phyloP scores from a whole-genome alignment of 2,329 filamentous ascomycete species.

The Xylariaceae sp. region DNA sequence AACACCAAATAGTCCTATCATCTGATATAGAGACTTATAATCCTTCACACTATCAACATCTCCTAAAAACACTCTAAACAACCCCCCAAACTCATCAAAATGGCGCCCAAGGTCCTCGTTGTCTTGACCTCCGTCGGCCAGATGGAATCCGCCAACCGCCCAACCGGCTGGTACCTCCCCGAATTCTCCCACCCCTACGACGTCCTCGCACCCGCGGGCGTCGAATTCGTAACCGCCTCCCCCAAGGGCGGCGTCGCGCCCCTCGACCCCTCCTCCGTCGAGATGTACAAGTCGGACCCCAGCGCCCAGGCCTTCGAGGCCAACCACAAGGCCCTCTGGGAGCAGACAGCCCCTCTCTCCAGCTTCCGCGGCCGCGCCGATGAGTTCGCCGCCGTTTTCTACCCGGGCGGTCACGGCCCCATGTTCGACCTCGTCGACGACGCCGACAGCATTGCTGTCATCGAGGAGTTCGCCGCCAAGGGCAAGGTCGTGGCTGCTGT shows the following conservation, averaged over 20 bases:
- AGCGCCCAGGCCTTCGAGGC: conserved; percentile 50
- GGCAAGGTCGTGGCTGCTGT: conserved; percentile 62
- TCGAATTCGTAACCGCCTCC: conserved; percentile 54
- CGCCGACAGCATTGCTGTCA: conserved; percentile 51
- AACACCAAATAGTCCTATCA: neutral
- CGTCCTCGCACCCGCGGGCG: conserved; percentile 46
- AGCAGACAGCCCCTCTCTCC: conserved; percentile 54
- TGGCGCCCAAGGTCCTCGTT: conserved; percentile 61
- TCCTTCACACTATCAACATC: too few species aligned
- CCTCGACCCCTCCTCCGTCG: conserved; percentile 54
- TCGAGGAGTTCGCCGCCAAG: conserved; percentile 55
- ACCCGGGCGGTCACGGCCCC: conserved; percentile 55
- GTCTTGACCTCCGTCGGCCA: conserved; percentile 60
- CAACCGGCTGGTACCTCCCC: conserved; percentile 66
- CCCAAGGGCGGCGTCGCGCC: conserved; percentile 58
- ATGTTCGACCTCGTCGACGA: conserved; percentile 63
- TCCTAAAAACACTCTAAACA: neutral
- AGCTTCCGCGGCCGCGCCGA: conserved; percentile 48
- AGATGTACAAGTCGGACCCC: conserved; percentile 49
- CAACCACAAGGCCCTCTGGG: conserved; percentile 55
- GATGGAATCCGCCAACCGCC: conserved; percentile 45
- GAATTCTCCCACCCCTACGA: conserved; percentile 63
- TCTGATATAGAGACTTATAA: neutral
- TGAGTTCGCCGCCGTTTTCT: conserved; percentile 60
- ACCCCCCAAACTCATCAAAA: conserved; percentile 22